Percentiles rank a stretch among this genome's conserved stretches.
These are phyloP conservation scores for Lactuca sativa DNA, from an alignment of 129 eudicot species.

Conservation along the genomic window DNA sequence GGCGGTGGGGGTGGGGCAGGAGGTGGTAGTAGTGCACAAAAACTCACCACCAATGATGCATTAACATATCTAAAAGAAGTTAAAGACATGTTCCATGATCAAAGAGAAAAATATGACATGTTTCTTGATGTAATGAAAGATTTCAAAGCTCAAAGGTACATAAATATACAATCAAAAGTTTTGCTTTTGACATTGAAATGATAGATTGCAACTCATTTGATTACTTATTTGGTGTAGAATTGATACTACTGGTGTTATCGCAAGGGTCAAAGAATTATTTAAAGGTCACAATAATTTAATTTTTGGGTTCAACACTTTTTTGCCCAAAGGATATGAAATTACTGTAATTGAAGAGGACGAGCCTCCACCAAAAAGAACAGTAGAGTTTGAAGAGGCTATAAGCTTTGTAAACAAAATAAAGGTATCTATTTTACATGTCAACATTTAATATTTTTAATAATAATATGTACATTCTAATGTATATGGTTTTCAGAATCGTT, in stretches of 20 bases:
- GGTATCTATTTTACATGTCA: conserved; percentile 39
- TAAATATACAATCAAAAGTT: neutral
- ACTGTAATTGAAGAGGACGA: conserved; percentile 80
- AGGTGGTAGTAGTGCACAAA: conserved; percentile 52
- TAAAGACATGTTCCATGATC: conserved; percentile 87
- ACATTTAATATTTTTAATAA: neutral
- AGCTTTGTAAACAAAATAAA: conserved; percentile 96
- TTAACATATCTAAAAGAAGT: conserved; percentile 84
- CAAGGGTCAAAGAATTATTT: conserved; percentile 72
- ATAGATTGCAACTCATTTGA: neutral
- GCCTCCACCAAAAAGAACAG: conserved; percentile 66
- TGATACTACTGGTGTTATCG: conserved; percentile 81
- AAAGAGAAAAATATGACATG: conserved; percentile 79
- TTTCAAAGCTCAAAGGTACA: conserved; percentile 91
- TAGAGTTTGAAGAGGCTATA: conserved; percentile 95
- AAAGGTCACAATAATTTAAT: conserved; percentile 85
- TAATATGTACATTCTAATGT: conserved; percentile 8
- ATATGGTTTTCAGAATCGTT: conserved; percentile 61
- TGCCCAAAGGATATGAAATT: conserved; percentile 95
- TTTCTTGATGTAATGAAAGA: conserved; percentile 91
- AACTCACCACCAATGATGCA: conserved; percentile 88
- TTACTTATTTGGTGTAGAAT: conserved; percentile 47
- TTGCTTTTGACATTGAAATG: neutral
- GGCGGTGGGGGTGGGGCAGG: conserved; percentile 45
- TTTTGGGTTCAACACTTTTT: conserved; percentile 84